Evolutionary conservation across 2,329 filamentous ascomycete species (phyloP).

Genomic region (Trichophyton simii): DNA sequence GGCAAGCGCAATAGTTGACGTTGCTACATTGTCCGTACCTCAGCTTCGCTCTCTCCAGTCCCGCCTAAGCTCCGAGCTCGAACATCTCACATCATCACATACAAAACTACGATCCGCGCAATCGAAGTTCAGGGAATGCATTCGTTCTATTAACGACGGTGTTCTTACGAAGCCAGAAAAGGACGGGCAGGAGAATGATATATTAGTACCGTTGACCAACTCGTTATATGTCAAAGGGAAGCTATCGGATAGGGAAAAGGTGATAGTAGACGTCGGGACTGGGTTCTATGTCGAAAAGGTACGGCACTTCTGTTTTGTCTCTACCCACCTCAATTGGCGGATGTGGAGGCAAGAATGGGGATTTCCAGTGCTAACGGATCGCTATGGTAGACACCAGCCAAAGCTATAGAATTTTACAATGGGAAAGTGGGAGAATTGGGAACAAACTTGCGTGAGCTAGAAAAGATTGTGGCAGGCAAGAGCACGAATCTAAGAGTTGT

Average conservation of each 20-base stretch:
- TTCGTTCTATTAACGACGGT: conserved; percentile 58
- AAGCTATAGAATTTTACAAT: conserved; percentile 55
- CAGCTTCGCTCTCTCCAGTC: conserved; percentile 89
- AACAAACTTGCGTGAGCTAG: conserved; percentile 53
- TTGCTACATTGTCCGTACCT: conserved; percentile 66
- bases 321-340: neutral
- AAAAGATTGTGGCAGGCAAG: conserved; percentile 60
- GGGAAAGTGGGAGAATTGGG: conserved; percentile 55
- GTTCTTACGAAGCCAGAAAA: conserved; percentile 29
- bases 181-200: conserved; percentile 27
- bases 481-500: conserved; percentile 72
- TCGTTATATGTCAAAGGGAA: conserved; percentile 86
- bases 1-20: conserved; percentile 40
- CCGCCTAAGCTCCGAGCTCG: conserved; percentile 89
- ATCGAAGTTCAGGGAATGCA: conserved; percentile 80
- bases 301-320: conserved; percentile 6
- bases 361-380: neutral
- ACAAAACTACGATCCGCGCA: conserved; percentile 81
- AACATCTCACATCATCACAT: conserved; percentile 85
- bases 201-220: conserved; percentile 88
- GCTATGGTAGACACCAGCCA: conserved; percentile 37
- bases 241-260: conserved; percentile 59
- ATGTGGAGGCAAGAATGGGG: neutral
- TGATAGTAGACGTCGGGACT: conserved; percentile 85
- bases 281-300: conserved; percentile 94